These are phyloP conservation scores for Arabidopsis arenosa DNA, from an alignment of 345 rosid species.

Conservation along the genomic window DNA sequence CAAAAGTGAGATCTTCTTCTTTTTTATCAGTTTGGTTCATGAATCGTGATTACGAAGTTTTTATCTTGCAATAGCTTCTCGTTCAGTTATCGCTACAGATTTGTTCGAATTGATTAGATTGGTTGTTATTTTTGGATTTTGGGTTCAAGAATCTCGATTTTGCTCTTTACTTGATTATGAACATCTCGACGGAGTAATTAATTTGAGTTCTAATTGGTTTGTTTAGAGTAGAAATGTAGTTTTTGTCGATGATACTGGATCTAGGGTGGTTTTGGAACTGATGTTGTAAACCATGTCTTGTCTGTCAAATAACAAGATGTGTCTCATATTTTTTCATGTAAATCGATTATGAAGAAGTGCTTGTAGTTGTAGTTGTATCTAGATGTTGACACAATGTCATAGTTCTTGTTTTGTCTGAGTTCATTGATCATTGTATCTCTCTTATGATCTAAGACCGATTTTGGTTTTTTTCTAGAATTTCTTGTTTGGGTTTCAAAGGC, in stretches of 20 bases:
- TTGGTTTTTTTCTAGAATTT: neutral
- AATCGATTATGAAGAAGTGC: too few species aligned
- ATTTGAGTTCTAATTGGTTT: too few species aligned
- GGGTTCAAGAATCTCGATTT: neutral
- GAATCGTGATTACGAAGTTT: neutral
- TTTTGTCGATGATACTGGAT: too few species aligned
- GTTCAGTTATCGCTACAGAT: neutral
- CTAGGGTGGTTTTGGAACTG: too few species aligned
- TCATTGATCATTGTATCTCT: neutral
- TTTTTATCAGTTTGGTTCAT: neutral
- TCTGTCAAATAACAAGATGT: too few species aligned
- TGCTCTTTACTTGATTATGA: neutral
- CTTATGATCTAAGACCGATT: neutral
- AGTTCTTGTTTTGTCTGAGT: constrained; percentile 6
- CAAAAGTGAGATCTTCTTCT: constrained; percentile 35
- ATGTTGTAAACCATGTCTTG: too few species aligned
- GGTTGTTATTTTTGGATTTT: neutral
- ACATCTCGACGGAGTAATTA: too few species aligned
- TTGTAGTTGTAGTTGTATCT: neutral
- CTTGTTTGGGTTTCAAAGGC: neutral
- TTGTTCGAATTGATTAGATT: neutral
- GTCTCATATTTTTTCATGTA: neutral
- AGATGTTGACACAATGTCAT: neutral
- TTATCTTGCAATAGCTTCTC: neutral
- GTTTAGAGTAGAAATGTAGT: too few species aligned